Percentiles rank a stretch among this genome's conserved stretches.
These are phyloP conservation scores for Luvunga scandens DNA, from an alignment of 345 rosid species.

Conservation along the genomic window DNA sequence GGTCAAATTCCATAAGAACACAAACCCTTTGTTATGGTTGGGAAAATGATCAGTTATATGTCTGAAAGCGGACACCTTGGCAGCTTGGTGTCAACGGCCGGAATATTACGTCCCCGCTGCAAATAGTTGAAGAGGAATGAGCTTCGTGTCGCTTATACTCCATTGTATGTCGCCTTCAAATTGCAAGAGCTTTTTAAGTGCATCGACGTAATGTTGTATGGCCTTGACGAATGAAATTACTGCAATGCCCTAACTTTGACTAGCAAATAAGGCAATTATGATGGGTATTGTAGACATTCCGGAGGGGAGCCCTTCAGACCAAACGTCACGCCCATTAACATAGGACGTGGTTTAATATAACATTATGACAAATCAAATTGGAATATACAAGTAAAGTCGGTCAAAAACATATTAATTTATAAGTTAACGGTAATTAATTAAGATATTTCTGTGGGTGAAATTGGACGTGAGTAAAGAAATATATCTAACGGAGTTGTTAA, in stretches of 20 bases:
- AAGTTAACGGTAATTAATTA: slow-evolving; percentile 16
- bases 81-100: slow-evolving; percentile 3
- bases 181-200: slow-evolving; percentile 2
- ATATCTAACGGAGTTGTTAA: slow-evolving; percentile 19
- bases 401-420: background rate
- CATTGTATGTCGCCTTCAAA: slow-evolving; percentile 22
- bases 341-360: background rate
- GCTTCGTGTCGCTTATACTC: slow-evolving; percentile 25
- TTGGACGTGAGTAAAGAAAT: slow-evolving; percentile 12
- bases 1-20: background rate
- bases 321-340: background rate
- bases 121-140: slow-evolving; percentile 1
- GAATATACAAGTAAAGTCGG: slow-evolving; percentile 20
- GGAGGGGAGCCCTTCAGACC: background rate
- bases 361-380: background rate
- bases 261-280: background rate
- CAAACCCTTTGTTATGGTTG: too few species aligned
- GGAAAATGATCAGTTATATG: background rate
- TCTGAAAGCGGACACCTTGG: background rate
- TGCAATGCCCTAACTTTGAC: slow-evolving; percentile 1
- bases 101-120: slow-evolving; percentile 15
- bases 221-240: slow-evolving; percentile 16
- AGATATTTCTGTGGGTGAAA: slow-evolving; percentile 21
- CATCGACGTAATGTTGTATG: slow-evolving; percentile 14
- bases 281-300: slow-evolving; percentile 25